Percentiles rank a stretch among this genome's conserved stretches.
Conservation (phyloP, 176 grass and related monocot genomes). For the Avena atlantica region DNA sequence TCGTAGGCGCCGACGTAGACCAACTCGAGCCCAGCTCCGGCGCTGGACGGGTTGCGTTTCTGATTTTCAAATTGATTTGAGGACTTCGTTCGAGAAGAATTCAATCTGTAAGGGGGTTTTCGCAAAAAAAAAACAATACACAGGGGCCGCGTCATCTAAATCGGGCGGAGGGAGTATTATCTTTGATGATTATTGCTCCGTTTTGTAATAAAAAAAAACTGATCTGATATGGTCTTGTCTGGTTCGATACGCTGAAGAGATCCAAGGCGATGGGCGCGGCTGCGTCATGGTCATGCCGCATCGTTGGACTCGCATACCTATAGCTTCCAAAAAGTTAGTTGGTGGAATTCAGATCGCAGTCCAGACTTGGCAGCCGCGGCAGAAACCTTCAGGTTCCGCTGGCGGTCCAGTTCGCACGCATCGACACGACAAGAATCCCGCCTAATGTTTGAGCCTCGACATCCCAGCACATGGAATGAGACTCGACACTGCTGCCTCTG, state of each 20-base stretch:
- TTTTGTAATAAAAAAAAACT: too few species aligned
- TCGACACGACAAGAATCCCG: not conserved
- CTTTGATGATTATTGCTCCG: too few species aligned
- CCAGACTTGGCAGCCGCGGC: not conserved
- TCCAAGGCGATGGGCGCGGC: not conserved
- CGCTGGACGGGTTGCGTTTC: too few species aligned
- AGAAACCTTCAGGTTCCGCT: not conserved
- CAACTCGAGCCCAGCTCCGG: too few species aligned
- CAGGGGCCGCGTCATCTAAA: too few species aligned
- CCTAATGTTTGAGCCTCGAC: too few species aligned
- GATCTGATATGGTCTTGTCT: not conserved
- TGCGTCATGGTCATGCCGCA: conserved; percentile 4
- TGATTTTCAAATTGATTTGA: too few species aligned
- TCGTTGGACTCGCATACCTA: not conserved
- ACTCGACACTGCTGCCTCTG: not conserved
- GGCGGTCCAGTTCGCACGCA: not conserved
- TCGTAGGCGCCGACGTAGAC: too few species aligned
- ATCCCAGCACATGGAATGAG: not conserved
- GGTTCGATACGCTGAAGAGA: not conserved
- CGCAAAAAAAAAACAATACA: too few species aligned
- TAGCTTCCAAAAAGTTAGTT: not conserved
- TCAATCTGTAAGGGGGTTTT: too few species aligned
- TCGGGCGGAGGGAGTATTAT: too few species aligned
- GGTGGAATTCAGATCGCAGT: not conserved
- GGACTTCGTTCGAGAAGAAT: too few species aligned